These are phyloP conservation scores for Penicillium italicum DNA, from an alignment of 2,329 filamentous ascomycete genomes.

Conservation along the genomic window DNA sequence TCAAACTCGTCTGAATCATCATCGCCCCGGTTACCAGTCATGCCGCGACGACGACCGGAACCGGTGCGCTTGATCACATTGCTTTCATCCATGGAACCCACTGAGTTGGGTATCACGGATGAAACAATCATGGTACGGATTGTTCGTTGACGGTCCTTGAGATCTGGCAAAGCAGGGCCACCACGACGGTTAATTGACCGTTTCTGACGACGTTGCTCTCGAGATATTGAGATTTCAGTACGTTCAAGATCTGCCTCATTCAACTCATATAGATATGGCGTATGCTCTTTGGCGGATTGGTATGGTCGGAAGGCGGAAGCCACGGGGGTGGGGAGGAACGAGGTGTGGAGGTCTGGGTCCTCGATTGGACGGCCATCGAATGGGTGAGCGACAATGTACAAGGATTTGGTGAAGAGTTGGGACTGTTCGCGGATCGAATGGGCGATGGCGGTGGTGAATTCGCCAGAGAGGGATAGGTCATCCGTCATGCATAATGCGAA, in stretches of 20 bases:
- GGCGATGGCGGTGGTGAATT: slow-evolving; percentile 95
- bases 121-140: slow-evolving; percentile 91
- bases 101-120: slow-evolving; percentile 84
- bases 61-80: slow-evolving; percentile 77
- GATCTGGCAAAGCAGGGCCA: slow-evolving; percentile 87
- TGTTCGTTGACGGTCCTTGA: slow-evolving; percentile 90
- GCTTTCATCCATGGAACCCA: slow-evolving; percentile 74
- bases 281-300: slow-evolving; percentile 89
- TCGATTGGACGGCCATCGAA: slow-evolving; percentile 94
- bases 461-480: slow-evolving; percentile 85
- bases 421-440: slow-evolving; percentile 96
- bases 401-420: slow-evolving; percentile 86
- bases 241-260: slow-evolving; percentile 85
- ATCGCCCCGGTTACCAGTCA: slow-evolving; percentile 53
- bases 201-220: slow-evolving; percentile 92
- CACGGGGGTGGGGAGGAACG: slow-evolving; percentile 82
- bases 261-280: slow-evolving; percentile 89
- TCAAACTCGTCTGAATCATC: slow-evolving; percentile 89
- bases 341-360: slow-evolving; percentile 79
- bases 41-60: slow-evolving; percentile 58
- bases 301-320: slow-evolving; percentile 81
- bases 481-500: slow-evolving; percentile 86
- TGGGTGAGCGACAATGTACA: slow-evolving; percentile 89
- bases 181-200: slow-evolving; percentile 90
- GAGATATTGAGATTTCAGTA: slow-evolving; percentile 86